Percentiles rank a stretch among this genome's conserved stretches.
These are phyloP conservation scores for Apophysomyces sp. DNA, from an alignment of 371 early-diverging fungal species.

Conservation along the genomic window DNA sequence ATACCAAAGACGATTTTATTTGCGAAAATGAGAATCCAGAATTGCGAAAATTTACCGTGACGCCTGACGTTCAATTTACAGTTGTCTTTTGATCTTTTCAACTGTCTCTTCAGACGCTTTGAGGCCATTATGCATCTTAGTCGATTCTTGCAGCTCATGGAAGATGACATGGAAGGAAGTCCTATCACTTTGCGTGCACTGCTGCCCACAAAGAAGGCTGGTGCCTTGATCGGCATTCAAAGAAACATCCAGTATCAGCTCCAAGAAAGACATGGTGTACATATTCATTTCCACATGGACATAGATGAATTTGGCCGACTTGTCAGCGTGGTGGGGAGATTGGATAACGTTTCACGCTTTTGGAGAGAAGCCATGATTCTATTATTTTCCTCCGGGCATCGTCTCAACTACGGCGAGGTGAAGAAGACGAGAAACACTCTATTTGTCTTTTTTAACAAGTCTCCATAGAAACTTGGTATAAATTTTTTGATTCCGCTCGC, in stretches of 20 bases:
- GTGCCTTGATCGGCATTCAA: conserved; percentile 12
- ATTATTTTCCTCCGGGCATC: conserved; percentile 7
- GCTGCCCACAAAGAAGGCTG: neutral
- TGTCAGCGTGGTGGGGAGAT: conserved; percentile 7
- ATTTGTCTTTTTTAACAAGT: neutral
- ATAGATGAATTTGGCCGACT: conserved; percentile 15
- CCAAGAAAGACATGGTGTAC: conserved; percentile 13
- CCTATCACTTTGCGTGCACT: conserved; percentile 23
- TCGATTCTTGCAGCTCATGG: conserved; percentile 2
- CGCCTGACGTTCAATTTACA: no score
- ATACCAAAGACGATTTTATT: no score
- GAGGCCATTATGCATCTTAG: conserved; percentile 6
- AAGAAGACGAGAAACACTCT: neutral
- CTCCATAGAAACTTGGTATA: conserved; percentile 6
- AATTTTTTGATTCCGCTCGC: conserved; percentile 12
- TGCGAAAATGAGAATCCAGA: no score
- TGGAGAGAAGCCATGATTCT: conserved; percentile 15
- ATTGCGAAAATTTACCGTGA: no score
- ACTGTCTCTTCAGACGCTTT: no score
- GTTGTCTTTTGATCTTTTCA: no score
- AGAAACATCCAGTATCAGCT: conserved; percentile 8
- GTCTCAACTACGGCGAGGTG: conserved; percentile 10
- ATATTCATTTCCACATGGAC: conserved; percentile 1
- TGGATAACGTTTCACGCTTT: neutral
- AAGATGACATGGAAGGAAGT: neutral